phyloP scores from a whole-genome alignment of 1,284 basidiomycete genomes.

The Ustilago xerochloae region DNA sequence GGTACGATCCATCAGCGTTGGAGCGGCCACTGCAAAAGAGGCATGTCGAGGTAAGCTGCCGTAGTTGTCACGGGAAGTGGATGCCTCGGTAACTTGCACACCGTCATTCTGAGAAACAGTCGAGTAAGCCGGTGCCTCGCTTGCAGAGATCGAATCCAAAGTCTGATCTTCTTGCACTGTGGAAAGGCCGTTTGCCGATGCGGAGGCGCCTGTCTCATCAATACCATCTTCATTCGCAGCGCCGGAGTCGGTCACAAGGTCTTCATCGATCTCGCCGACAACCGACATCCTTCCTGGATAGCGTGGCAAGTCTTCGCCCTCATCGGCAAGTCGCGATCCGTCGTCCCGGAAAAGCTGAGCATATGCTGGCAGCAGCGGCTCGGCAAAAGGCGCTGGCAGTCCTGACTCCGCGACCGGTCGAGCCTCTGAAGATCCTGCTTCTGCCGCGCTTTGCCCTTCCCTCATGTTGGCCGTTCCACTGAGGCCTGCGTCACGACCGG shows the following conservation, averaged over 20 bases:
- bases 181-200: not conserved
- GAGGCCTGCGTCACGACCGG: too few relatives aligned
- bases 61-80: not conserved
- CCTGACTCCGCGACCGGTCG: not conserved
- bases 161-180: slow-evolving; percentile 9
- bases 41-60: slow-evolving; percentile 6
- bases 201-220: not conserved
- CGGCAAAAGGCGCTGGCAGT: slow-evolving; percentile 17
- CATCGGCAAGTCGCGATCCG: slow-evolving; percentile 65
- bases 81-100: not conserved
- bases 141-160: not conserved
- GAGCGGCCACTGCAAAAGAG: slow-evolving; percentile 1
- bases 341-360: slow-evolving; percentile 67
- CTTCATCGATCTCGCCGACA: slow-evolving; percentile 45
- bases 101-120: not conserved
- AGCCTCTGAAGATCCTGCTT: not conserved
- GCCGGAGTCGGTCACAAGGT: not conserved
- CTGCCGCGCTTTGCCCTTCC: not conserved
- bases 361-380: slow-evolving; percentile 64
- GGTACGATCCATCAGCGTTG: slow-evolving; percentile 37
- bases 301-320: slow-evolving; percentile 65
- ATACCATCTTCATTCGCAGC: not conserved
- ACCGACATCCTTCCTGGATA: slow-evolving; percentile 60
- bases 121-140: not conserved
- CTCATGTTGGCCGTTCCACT: too few relatives aligned